phyloP scores from a whole-genome alignment of 75 land plant species.

The Isoetes taiwanensis region DNA sequence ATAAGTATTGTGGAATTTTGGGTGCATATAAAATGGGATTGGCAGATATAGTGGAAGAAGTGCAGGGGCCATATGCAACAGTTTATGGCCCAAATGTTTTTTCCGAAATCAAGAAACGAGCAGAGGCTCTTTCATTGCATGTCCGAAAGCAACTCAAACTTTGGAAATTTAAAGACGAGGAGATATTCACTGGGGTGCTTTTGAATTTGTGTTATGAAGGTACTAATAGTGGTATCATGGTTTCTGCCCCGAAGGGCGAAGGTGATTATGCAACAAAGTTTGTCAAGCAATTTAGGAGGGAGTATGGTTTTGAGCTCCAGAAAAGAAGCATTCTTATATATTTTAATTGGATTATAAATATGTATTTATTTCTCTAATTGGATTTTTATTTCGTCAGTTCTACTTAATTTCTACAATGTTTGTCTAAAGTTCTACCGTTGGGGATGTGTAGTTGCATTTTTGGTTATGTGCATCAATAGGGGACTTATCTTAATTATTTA shows the following conservation, averaged over 20 bases:
- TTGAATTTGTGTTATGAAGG: conserved; percentile 91
- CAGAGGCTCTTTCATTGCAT: conserved; percentile 25
- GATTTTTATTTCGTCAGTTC: too few relatives aligned
- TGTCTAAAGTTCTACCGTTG: too few relatives aligned
- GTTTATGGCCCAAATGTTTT: conserved; percentile 56
- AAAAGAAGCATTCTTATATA: conserved; percentile 64
- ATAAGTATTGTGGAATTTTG: conserved; percentile 86
- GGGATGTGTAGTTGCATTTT: too few relatives aligned
- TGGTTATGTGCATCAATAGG: too few relatives aligned
- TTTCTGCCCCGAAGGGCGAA: conserved; percentile 25
- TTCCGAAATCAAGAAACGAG: conserved; percentile 48
- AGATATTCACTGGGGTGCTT: conserved; percentile 47
- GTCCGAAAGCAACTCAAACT: conserved; percentile 45
- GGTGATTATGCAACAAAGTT: conserved; percentile 62
- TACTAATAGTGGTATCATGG: conserved; percentile 92
- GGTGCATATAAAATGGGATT: conserved; percentile 98
- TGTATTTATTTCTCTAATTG: too few relatives aligned
- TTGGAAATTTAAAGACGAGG: conserved; percentile 51
- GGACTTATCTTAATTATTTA: too few relatives aligned
- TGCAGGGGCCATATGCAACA: conserved; percentile 84
- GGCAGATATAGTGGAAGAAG: conserved; percentile 97
- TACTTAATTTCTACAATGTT: too few relatives aligned
- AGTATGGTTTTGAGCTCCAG: conserved; percentile 88
- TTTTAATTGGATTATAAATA: too few relatives aligned
- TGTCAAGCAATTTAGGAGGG: conserved; percentile 60